Percentiles rank a stretch among this genome's conserved stretches.
Conservation (phyloP, 352 stramenopile species). For the Peronospora farinosa region DNA sequence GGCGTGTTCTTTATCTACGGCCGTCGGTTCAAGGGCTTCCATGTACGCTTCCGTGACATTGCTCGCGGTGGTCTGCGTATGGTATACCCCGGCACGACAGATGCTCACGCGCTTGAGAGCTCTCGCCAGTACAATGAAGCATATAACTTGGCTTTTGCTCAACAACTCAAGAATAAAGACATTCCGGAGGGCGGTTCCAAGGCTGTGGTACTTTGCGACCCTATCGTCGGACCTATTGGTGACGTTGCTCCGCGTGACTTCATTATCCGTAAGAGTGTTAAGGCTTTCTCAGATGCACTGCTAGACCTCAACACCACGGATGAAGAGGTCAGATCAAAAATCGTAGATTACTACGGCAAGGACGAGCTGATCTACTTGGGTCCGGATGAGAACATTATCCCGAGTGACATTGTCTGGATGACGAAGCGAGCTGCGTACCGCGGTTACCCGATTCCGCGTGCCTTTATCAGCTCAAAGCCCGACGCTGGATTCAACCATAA, state of each 20-base stretch:
- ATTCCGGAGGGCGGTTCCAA: conserved; percentile 82
- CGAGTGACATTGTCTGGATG: conserved; percentile 74
- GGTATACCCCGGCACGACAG: conserved; percentile 60
- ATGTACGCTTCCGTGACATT: conserved; percentile 82
- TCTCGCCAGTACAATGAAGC: conserved; percentile 77
- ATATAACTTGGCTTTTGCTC: conserved; percentile 80
- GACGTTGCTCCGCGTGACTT: conserved; percentile 79
- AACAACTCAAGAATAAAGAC: conserved; percentile 87
- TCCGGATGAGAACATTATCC: conserved; percentile 80
- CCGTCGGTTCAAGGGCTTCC: conserved; percentile 90
- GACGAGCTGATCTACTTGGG: conserved; percentile 81
- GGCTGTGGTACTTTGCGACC: conserved; percentile 76
- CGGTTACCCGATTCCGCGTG: conserved; percentile 70
- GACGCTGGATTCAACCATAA: conserved; percentile 84
- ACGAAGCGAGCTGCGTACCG: conserved; percentile 72
- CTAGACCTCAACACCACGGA: conserved; percentile 76
- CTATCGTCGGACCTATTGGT: conserved; percentile 58
- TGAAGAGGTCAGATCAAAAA: conserved; percentile 58
- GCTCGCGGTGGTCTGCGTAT: conserved; percentile 68
- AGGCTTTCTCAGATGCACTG: conserved; percentile 91
- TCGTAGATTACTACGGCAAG: conserved; percentile 74
- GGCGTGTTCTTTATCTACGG: conserved; percentile 96
- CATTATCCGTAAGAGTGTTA: conserved; percentile 94
- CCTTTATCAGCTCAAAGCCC: conserved; percentile 82
- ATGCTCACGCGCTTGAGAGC: conserved; percentile 56